Evolutionary conservation across 306 rosid genomes (phyloP), one percentile per base, ranked within the genome.

Genomic region (Lotus japonicus): DNA sequence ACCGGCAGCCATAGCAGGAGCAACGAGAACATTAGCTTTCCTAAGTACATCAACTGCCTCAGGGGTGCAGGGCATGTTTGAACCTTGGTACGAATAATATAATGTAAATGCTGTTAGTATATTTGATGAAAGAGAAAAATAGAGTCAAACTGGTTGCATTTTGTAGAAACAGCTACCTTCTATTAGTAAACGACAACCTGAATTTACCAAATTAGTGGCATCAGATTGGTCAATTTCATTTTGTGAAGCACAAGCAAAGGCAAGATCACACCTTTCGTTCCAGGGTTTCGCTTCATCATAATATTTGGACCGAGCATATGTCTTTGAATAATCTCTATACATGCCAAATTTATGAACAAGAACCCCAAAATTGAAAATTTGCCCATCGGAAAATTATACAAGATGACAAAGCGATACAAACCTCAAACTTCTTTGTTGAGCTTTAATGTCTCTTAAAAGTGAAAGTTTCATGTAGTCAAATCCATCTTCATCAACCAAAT

Each of bases 1-100:
- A 73, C 96, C 96, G 50, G 94, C 96, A 58, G 96, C 96, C 82
- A 89, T 83, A 49, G 96, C 90, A 82, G 96, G 96, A 74, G 96
- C 96, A 64, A 87, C 78, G 51, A 89, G 79, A 66, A 89, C 85
- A 80, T 83, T 83, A 26, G 91, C 90, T 85, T 89, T 89, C 79
- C 85, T 85, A 58, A 89, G 77, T 70, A 85, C 78, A 68, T 87
- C 94, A 69, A 82, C 84, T 9, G 96, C 96, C 70, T 85, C 91
- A 2, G 91, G 87, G 43, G 86, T 83, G 71, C 96, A 85, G 15
- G 96, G 88, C 96, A 89, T 89, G 83, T 85, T 89, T 53, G 96
- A 85, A 60, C 96, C 96, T 89, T 72, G 38, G 33, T n/a, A 74
- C 50, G 59, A 65, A 81, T 28, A 65, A 10, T 58, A 50, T 4